Evolutionary conservation across 2,329 filamentous ascomycete genomes (phyloP), one percentile per base, ranked within the genome.

Genomic region (Ceratocystiopsis minuta): DNA sequence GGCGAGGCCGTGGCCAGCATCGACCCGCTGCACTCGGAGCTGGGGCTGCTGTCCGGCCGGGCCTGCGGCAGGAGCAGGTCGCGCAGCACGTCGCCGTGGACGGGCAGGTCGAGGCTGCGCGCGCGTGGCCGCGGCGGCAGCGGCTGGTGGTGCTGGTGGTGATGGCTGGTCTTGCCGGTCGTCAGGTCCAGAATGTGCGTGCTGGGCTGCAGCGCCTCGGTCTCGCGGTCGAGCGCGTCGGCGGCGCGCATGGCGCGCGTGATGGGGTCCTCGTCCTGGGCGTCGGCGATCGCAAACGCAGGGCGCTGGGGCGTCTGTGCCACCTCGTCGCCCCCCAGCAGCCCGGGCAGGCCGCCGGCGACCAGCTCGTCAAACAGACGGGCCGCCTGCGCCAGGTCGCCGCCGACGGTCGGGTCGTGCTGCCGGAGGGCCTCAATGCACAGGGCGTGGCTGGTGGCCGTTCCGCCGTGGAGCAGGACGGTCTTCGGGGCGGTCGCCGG

Each of bases 401-500:
- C 71, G 34, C 61, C 51, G 1, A 68, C 70, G 2, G 46, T 36
- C 3, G 31, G 7, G 42, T 68, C 56, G 44, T 71, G 59, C 40
- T 68, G 55, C 53, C 66, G 67, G 40, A 79, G 74, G 28, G 61
- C 59, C 33, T 59, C 57, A 43, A 78, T 64, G 50, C 73, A 78
- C 18, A 66, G 57, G 6, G 65, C 56, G 41, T 68, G 66, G 1
- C 72, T 72, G 43, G 65, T 61, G 11, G 67, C 61, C 3, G 68
- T 70, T 11, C 75, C 72, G 3, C 74, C 75, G 41, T 74, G 66
- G 55, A 75, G 59, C 48, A 79, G 75, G 9, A 75, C 73, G 5
- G 78, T 54, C 43, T 66, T 65, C 15, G 24, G 16, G 15, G 17
- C 5, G 5, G 31, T 7, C 31, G 31, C 3, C 31, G 31, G 11